These are phyloP conservation scores for Neofusicoccum kwambonambiense DNA, from an alignment of 2,329 filamentous ascomycete species.

Conservation along the genomic window DNA sequence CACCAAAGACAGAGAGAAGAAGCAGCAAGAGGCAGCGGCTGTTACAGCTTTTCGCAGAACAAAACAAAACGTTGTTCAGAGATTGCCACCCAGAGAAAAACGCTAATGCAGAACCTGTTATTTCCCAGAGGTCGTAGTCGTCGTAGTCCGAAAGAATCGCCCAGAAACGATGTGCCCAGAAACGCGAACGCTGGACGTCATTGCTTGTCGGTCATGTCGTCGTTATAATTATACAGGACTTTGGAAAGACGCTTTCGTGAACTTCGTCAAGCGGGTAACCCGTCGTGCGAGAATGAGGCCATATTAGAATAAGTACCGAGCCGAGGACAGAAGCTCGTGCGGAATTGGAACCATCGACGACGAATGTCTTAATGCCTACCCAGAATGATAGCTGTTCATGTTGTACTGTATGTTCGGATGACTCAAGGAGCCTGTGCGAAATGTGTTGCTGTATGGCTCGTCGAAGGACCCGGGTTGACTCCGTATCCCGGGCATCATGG, in stretches of 20 bases:
- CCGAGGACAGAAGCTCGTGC: not conserved
- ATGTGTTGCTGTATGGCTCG: slow-evolving; percentile 12
- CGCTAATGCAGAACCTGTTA: slow-evolving; percentile 9
- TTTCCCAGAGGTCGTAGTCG: slow-evolving; percentile 1
- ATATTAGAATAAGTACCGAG: not conserved
- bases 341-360: not conserved
- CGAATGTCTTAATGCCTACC: not conserved
- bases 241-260: slow-evolving; percentile 5
- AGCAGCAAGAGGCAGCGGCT: not conserved
- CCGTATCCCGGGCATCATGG: slow-evolving; percentile 15
- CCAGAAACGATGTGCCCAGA: not conserved
- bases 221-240: slow-evolving; percentile 14
- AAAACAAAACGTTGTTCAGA: not conserved
- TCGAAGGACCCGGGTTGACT: not conserved
- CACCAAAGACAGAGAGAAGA: not conserved
- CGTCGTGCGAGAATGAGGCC: slow-evolving; percentile 3
- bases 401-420: slow-evolving; percentile 16
- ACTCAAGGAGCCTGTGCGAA: slow-evolving; percentile 9
- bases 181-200: slow-evolving; percentile 12
- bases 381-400: slow-evolving; percentile 5
- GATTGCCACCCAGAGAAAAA: slow-evolving; percentile 4
- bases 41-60: slow-evolving; percentile 11
- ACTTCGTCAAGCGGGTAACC: slow-evolving; percentile 1
- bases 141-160: not conserved
- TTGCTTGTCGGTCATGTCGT: slow-evolving; percentile 7